These are phyloP conservation scores for Guyanaporus albipodus DNA, from an alignment of 768 basidiomycete genomes.

Conservation along the genomic window DNA sequence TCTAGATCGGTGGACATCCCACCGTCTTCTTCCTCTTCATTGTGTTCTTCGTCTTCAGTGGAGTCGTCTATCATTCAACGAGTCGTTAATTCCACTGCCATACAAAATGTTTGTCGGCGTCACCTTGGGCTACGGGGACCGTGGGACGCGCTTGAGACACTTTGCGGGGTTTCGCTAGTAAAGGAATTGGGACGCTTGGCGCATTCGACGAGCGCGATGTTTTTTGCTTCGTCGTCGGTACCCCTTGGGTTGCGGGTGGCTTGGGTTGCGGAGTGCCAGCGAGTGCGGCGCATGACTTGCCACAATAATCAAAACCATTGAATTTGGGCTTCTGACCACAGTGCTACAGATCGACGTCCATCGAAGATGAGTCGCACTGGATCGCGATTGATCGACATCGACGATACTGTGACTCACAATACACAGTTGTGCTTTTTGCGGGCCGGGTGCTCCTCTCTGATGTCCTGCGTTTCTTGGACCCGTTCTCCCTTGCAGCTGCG, in stretches of 20 bases:
- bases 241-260: slow-evolving; percentile 13
- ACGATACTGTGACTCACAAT: slow-evolving; percentile 22
- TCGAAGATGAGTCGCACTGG: slow-evolving; percentile 16
- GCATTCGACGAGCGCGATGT: slow-evolving; percentile 6
- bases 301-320: slow-evolving; percentile 57
- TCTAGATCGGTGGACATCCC: slow-evolving; percentile 27
- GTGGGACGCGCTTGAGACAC: slow-evolving; percentile 13
- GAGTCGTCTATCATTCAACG: slow-evolving; percentile 19
- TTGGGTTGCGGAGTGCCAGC: slow-evolving; percentile 33
- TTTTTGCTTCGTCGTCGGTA: slow-evolving; percentile 19
- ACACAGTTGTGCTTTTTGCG: slow-evolving; percentile 26
- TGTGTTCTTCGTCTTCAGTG: slow-evolving; percentile 23
- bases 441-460: slow-evolving; percentile 13
- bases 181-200: slow-evolving; percentile 4
- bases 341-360: slow-evolving; percentile 27
- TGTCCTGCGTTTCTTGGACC: slow-evolving; percentile 8
- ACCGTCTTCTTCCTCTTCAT: slow-evolving; percentile 22
- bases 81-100: slow-evolving; percentile 9
- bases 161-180: slow-evolving; percentile 14
- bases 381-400: slow-evolving; percentile 28
- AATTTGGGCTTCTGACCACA: slow-evolving; percentile 64
- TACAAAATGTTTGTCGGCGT: slow-evolving; percentile 5
- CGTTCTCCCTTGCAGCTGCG: slow-evolving; percentile 12
- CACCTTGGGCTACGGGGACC: slow-evolving; percentile 18
- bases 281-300: slow-evolving; percentile 58